Percentiles rank a stretch among this genome's conserved stretches.
These are phyloP conservation scores for Daldinia sp. DNA, from an alignment of 2,329 filamentous ascomycete genomes.

Conservation along the genomic window DNA sequence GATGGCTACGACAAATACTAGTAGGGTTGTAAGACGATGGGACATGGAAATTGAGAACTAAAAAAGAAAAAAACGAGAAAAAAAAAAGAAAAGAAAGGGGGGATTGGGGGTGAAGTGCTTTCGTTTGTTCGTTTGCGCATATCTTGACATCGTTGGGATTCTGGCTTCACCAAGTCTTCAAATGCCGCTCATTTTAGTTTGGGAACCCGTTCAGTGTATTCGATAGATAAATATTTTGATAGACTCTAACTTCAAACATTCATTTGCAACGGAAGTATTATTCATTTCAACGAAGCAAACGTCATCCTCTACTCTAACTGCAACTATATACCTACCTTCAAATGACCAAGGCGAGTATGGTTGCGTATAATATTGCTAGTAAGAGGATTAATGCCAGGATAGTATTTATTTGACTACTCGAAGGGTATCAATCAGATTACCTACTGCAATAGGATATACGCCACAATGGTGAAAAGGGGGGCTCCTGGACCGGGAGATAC, in stretches of 20 bases:
- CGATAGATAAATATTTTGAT: background rate
- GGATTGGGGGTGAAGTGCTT: too few species aligned
- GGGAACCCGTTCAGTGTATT: background rate
- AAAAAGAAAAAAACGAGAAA: too few species aligned
- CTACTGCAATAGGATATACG: conserved; percentile 34
- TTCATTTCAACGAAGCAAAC: conserved; percentile 12
- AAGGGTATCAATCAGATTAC: conserved; percentile 29
- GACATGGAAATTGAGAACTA: too few species aligned
- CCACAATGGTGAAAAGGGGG: conserved; percentile 29
- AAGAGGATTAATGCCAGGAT: background rate
- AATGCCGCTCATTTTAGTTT: background rate
- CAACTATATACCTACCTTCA: conserved; percentile 37
- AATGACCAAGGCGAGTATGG: conserved; percentile 19
- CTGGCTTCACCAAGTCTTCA: background rate
- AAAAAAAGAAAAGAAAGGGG: too few species aligned
- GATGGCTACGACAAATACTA: too few species aligned
- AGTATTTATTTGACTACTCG: conserved; percentile 31
- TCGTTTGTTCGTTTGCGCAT: too few species aligned
- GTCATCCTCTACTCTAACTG: conserved; percentile 27
- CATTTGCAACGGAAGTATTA: too few species aligned
- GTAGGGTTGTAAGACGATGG: too few species aligned
- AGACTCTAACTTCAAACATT: background rate
- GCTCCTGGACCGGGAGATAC: conserved; percentile 27
- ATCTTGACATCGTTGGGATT: too few species aligned
- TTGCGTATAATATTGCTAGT: background rate